Evolutionary conservation across 805 yeast species (phyloP).

Genomic region (Wickerhamomyces tratensis): DNA sequence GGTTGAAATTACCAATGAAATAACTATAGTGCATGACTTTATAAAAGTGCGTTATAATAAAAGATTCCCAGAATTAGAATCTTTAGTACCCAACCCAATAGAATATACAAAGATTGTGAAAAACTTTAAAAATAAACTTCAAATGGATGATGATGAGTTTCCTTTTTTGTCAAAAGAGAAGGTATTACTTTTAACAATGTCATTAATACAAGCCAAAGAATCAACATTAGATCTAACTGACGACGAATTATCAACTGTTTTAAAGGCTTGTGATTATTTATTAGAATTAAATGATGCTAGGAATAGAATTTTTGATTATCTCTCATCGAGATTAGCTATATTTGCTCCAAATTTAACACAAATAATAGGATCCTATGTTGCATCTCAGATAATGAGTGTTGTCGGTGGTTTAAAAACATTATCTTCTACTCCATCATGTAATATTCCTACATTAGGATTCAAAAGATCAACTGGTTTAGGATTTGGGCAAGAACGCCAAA

Average conservation of each 20-base stretch:
- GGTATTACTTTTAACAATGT: conserved; percentile 62
- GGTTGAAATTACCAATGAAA: conserved; percentile 45
- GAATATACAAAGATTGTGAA: conserved; percentile 48
- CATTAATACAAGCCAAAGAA: conserved; percentile 42
- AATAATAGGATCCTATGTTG: conserved; percentile 59
- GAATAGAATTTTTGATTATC: conserved; percentile 36
- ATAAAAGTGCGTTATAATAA: conserved; percentile 43
- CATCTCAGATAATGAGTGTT: conserved; percentile 63
- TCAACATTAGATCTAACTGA: conserved; percentile 20
- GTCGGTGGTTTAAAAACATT: conserved; percentile 62
- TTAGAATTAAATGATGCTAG: conserved; percentile 34
- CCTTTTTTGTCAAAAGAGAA: conserved; percentile 50
- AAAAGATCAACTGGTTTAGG: conserved; percentile 29
- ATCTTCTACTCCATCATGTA: conserved; percentile 71
- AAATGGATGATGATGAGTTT: conserved; percentile 14
- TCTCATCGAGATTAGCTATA: conserved; percentile 42
- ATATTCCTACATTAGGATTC: conserved; percentile 69
- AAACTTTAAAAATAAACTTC: conserved; percentile 39
- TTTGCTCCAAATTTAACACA: conserved; percentile 77
- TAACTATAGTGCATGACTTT: conserved; percentile 35
- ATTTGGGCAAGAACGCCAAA: conserved; percentile 33
- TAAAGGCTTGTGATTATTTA: conserved; percentile 37
- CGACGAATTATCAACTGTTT: conserved; percentile 27
- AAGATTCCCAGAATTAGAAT: conserved; percentile 64
- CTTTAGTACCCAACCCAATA: conserved; percentile 49